Conservation (phyloP, 1,284 basidiomycete species). For the Austropuccinia psidii region DNA sequence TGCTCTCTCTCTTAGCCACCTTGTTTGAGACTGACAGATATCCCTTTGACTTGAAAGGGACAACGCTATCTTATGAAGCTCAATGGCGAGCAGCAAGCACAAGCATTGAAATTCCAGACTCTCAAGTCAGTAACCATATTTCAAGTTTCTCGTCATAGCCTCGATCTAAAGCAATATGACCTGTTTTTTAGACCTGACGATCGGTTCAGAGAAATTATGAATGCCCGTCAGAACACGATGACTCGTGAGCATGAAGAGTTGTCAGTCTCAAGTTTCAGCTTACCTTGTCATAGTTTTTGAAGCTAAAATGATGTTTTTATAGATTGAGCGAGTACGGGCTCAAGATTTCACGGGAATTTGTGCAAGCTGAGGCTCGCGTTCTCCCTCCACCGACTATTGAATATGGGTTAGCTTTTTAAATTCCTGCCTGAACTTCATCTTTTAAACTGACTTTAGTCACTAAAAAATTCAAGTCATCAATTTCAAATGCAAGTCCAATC, state of each 20-base stretch:
- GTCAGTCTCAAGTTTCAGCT: neutral
- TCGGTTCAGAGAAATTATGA: constrained; percentile 4
- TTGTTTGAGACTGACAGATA: too few relatives aligned
- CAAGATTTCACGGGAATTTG: neutral
- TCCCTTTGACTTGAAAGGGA: too few relatives aligned
- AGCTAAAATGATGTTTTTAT: neutral
- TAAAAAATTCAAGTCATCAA: neutral
- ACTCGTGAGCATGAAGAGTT: neutral
- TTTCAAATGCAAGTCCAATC: neutral
- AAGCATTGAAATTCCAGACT: constrained; percentile 20
- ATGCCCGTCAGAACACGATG: constrained; percentile 11
- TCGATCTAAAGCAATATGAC: neutral
- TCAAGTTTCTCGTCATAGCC: neutral
- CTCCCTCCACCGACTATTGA: constrained; percentile 4
- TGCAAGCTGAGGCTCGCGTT: constrained; percentile 1
- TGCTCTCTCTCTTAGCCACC: neutral
- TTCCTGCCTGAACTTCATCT: neutral
- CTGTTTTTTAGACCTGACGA: neutral
- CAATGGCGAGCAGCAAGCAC: constrained; percentile 1
- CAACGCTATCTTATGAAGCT: constrained; percentile 28
- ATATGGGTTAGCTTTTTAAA: constrained; percentile 4
- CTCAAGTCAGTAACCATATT: neutral
- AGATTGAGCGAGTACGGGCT: constrained; percentile 5
- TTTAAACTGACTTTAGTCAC: neutral
- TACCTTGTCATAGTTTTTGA: neutral